Evolutionary conservation across 768 basidiomycete genomes (phyloP).

Genomic region (Russula sp.): DNA sequence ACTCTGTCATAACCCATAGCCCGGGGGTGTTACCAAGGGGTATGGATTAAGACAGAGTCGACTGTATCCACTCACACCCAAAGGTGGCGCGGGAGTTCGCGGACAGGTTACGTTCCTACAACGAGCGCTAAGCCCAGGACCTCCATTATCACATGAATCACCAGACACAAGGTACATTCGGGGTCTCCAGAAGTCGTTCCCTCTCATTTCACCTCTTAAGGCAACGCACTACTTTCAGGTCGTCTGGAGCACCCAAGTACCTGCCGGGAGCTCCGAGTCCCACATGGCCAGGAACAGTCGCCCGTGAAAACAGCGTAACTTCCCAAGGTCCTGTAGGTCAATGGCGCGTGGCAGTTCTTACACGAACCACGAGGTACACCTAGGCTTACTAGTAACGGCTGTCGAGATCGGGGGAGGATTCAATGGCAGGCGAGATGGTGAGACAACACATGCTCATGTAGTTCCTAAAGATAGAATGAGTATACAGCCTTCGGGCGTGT

Average conservation of each 20-base stretch:
- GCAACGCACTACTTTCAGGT: neutral
- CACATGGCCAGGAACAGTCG: neutral
- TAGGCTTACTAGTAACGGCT: neutral
- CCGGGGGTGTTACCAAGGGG: no score
- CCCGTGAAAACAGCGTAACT: neutral
- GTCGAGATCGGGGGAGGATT: neutral
- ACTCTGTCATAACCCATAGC: no score
- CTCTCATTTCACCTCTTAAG: neutral
- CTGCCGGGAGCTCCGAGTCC: neutral
- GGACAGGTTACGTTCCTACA: neutral
- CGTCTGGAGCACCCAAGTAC: neutral
- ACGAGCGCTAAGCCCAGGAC: neutral
- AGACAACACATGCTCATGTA: constrained; percentile 9
- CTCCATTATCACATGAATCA: neutral
- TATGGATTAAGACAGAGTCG: no score
- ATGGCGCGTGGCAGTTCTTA: neutral
- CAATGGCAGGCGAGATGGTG: constrained; percentile 15
- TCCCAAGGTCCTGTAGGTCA: neutral
- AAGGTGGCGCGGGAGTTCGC: neutral
- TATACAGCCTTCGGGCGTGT: neutral
- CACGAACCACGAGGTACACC: neutral
- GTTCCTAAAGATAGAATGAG: constrained; percentile 3
- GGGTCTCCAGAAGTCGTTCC: neutral
- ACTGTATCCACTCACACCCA: neutral
- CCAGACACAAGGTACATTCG: neutral